phyloP scores from a whole-genome alignment of 176 grass and related monocot species.

The Saccharum spontaneum region DNA sequence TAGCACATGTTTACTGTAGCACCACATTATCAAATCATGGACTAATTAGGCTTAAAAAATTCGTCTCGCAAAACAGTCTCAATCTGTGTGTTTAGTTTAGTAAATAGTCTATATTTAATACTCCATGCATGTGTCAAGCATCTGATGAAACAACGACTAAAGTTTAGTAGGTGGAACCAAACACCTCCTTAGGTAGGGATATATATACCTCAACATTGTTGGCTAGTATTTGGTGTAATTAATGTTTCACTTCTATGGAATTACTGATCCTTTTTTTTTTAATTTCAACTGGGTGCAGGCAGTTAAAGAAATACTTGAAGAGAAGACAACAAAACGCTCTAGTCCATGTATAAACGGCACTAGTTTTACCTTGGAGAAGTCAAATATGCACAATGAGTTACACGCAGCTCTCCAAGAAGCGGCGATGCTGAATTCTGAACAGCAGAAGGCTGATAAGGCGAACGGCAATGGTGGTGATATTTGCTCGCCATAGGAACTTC shows the following conservation, averaged over 20 bases:
- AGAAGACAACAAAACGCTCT: conserved; percentile 33
- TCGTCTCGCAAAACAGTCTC: too few species aligned
- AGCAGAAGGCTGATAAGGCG: conserved; percentile 13
- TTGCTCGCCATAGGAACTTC: conserved; percentile 9
- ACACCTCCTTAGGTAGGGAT: neutral
- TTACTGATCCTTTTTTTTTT: conserved; percentile 7
- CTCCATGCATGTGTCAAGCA: too few species aligned
- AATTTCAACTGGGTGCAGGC: conserved; percentile 39
- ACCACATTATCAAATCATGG: too few species aligned
- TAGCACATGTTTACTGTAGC: too few species aligned
- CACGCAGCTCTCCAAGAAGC: conserved; percentile 56
- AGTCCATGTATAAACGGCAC: conserved; percentile 45
- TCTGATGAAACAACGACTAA: too few species aligned
- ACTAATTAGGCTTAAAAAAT: too few species aligned
- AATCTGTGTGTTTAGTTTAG: too few species aligned
- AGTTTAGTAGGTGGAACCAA: too few species aligned
- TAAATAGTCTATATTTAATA: too few species aligned
- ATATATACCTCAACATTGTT: neutral
- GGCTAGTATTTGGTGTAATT: neutral
- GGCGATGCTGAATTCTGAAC: conserved; percentile 30
- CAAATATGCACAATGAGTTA: conserved; percentile 62
- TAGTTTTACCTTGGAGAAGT: conserved; percentile 59
- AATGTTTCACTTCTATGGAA: neutral
- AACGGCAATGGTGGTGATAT: conserved; percentile 28
- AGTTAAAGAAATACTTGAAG: conserved; percentile 57